phyloP scores from a whole-genome alignment of 495 filamentous ascomycete genomes.

The Lasiosphaeris hirsuta region DNA sequence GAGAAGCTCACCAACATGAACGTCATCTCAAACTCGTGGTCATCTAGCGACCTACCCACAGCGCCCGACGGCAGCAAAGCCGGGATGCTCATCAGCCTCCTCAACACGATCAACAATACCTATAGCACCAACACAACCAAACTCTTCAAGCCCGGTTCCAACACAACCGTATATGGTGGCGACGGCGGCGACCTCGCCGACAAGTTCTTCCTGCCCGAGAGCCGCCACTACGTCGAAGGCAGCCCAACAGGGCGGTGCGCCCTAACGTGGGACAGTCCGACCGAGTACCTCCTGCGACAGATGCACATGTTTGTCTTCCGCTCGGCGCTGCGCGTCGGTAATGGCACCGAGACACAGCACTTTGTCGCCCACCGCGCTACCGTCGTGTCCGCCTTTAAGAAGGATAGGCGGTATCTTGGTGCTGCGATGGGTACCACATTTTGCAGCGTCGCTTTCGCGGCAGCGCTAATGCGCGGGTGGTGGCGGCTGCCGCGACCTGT shows the following conservation, averaged over 20 bases:
- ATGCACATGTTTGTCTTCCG: background rate
- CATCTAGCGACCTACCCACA: background rate
- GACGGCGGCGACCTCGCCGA: background rate
- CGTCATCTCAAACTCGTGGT: background rate
- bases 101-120: background rate
- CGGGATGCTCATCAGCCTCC: background rate
- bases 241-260: background rate
- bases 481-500: slow-evolving; percentile 1
- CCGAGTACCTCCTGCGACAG: background rate
- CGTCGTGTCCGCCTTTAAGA: background rate
- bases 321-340: background rate
- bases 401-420: background rate
- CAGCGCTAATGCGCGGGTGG: slow-evolving; percentile 2
- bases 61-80: background rate
- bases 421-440: background rate
- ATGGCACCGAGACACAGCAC: background rate
- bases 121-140: slow-evolving; percentile 4
- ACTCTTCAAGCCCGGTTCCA: background rate
- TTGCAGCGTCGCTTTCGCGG: background rate
- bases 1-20: background rate
- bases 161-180: background rate
- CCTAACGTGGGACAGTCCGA: slow-evolving; percentile 1
- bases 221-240: too few relatives aligned
- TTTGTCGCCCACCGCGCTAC: background rate
- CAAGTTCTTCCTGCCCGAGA: background rate